Evolutionary conservation across 1,284 basidiomycete genomes (phyloP), one percentile per base, ranked within the genome.

Genomic region (Apiotrichum sp.): DNA sequence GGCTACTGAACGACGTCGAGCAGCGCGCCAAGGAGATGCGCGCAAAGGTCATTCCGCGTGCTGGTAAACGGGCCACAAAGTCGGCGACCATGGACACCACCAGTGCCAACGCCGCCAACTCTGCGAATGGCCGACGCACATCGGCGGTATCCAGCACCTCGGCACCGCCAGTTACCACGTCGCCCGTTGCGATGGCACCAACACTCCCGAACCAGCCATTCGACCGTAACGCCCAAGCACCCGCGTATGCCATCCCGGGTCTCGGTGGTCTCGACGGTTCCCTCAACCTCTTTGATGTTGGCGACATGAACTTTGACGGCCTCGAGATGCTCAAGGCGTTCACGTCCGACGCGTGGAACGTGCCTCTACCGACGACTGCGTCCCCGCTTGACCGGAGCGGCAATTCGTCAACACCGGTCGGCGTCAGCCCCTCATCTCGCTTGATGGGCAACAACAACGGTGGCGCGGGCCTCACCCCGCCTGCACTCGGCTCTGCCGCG

Each of bases 1-100:
- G 77, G 50, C 61, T 78, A 45, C 57, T 78, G 35, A 64, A 62
- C 52, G 73, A 77, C 32, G 71, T 75, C 36, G 71, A 74, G 50
- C 56, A 53, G 16, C 63, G 71, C 8, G 70, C 73, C 2, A 76
- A 74, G 53, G 70, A 72, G 44, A 68, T 73, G 0, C 58, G 67
- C 11, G 60, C 53, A 0, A 56, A 52, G 3, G 56, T 60, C 1
- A 51, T 51, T 0, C 40, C 50, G 16, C 35, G 47, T 29, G 14
- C 44, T 3, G 42, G 48, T 3, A 68, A 67, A 57, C 22, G 22
- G 22, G 22, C 22, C 22, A 22, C 22, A 22, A 49, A 52, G 31
- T 45, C 4, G 14, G 13, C 47, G 11, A 32, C 42, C 8, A 3
- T 41, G 3, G 47, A 38, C 7, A 7, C 36, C 41, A 16, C 45